Conservation (phyloP, 805 yeast species). For the Wickerhamomyces sydowiorum region DNA sequence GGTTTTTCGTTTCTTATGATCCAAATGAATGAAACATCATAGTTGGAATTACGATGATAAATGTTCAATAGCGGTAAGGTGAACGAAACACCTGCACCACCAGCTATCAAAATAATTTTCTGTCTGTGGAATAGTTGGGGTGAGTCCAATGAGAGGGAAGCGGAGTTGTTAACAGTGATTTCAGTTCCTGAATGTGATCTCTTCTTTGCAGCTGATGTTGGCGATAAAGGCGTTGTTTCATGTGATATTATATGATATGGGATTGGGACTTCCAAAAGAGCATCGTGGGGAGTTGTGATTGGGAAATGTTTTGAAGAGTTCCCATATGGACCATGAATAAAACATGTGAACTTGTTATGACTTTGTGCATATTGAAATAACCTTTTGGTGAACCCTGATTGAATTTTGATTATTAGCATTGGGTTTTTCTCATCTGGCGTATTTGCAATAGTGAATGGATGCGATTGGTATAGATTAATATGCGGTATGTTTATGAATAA, state of each 20-base stretch:
- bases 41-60: conserved; percentile 1
- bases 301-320: conserved; percentile 14
- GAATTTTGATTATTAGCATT: conserved; percentile 14
- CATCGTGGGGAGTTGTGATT: neutral
- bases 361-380: conserved; percentile 6
- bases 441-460: conserved; percentile 24
- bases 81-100: conserved; percentile 16
- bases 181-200: neutral
- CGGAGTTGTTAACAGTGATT: neutral
- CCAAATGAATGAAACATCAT: conserved; percentile 19
- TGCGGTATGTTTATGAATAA: conserved; percentile 19
- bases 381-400: conserved; percentile 18
- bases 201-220: too few species aligned
- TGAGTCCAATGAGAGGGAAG: neutral
- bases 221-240: neutral
- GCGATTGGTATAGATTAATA: conserved; percentile 15
- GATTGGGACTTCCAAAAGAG: neutral
- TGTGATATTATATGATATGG: neutral
- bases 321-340: conserved; percentile 25
- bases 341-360: conserved; percentile 9
- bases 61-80: conserved; percentile 10
- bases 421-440: conserved; percentile 3
- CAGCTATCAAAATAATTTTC: conserved; percentile 15
- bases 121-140: neutral
- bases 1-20: conserved; percentile 9